Base-by-base conservation (phyloP, 257 asterid genomes). In the Petrea volubilis region DNA sequence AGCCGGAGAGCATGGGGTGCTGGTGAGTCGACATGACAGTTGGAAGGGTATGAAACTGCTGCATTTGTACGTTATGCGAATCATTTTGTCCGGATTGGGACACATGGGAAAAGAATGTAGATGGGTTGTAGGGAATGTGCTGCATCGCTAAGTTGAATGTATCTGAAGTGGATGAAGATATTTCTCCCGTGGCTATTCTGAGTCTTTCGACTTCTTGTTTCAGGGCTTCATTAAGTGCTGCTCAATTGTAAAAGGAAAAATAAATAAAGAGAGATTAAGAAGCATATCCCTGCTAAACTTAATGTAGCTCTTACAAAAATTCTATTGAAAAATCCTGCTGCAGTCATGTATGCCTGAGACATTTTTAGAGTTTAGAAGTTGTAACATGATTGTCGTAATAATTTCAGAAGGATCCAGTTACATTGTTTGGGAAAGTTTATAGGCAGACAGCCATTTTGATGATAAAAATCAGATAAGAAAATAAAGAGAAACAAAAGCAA, bases 141-240 rank as follows among this genome's bases (percentile, higher is more conserved):
- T 90, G 93, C 91, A 88, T 84, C 63, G 86, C 82, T 60, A 83
- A 31, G 62, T 29, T 75, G 81, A 80, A 88, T 3, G 86, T 72
- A 10, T 92, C 98, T 20, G 96, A 79, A 18, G 78, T 51, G 59
- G 87, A 65, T 40, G 96, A 68, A 33, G 96, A 71, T 20, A 86
- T 78, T 68, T 92, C 96, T 70, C 97, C 97, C 0, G 97, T 91
- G 36, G 96, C 95, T 28, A 87, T 77, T 74, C 88, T 85, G 25
- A 91, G 88, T 65, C 97, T 83, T 46, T 89, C 97, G 24, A 91
- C 96, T 82, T 91, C 97, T 64, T 86, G 92, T 84, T 83, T 89
- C 83, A 91, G 83, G 69, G 97, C 96, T 80, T 91, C 97, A 17
- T 91, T 91, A 38, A 89, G 81, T 44, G 95, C 97, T 91, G 93